Evolutionary conservation across 1,284 basidiomycete species (phyloP).

Genomic region (Calocybe gambosa): DNA sequence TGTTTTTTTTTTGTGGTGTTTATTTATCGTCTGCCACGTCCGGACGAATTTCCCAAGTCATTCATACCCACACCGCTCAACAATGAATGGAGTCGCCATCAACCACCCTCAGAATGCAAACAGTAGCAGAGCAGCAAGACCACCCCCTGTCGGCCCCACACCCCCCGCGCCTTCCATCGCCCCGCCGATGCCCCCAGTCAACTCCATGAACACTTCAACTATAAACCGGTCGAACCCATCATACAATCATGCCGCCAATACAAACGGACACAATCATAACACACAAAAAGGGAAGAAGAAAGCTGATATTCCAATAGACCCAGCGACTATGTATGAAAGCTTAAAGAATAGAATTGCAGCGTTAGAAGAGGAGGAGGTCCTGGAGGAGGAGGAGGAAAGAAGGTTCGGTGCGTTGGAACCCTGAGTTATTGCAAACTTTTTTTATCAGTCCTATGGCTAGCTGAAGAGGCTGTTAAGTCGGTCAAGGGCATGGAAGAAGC

Average conservation of each 20-base stretch:
- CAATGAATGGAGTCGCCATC: conserved; percentile 37
- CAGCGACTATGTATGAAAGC: conserved; percentile 78
- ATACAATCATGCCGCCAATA: conserved; percentile 26
- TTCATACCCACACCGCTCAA: conserved; percentile 12
- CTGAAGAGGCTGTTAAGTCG: conserved; percentile 77
- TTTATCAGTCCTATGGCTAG: conserved; percentile 30
- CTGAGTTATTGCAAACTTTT: conserved; percentile 10
- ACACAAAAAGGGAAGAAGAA: conserved; percentile 58
- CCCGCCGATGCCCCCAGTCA: conserved; percentile 38
- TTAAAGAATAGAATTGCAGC: conserved; percentile 80
- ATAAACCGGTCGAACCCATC: conserved; percentile 23
- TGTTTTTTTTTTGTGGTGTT: conserved; percentile 11
- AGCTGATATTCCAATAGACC: conserved; percentile 64
- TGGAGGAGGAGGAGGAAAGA: conserved; percentile 78
- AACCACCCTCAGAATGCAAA: conserved; percentile 22
- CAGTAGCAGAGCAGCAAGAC: conserved; percentile 27
- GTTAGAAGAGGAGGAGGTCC: conserved; percentile 75
- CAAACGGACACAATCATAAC: conserved; percentile 37
- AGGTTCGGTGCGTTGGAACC: conserved; percentile 51
- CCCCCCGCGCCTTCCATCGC: conserved; percentile 48
- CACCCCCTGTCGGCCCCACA: conserved; percentile 51
- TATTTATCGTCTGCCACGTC: conserved; percentile 13
- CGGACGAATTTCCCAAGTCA: conserved; percentile 13
- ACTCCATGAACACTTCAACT: conserved; percentile 19
- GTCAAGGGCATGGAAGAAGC: conserved; percentile 75